Percentiles rank a stretch among this genome's conserved stretches.
phyloP scores from a whole-genome alignment of 169 alveolate species.

The Plasmodium gonderi region DNA sequence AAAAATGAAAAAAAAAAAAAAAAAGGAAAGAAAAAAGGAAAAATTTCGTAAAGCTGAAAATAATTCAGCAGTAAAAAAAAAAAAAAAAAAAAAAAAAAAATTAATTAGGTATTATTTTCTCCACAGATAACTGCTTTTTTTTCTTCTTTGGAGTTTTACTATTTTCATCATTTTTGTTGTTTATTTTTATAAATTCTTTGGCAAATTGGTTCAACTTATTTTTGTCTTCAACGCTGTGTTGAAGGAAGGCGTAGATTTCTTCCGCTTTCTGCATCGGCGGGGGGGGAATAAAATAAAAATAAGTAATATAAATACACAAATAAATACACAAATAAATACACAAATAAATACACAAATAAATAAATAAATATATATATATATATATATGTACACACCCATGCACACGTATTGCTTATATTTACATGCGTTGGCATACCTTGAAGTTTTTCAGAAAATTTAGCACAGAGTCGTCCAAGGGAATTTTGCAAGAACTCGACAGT shows the following conservation, averaged over 20 bases:
- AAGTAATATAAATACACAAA: neutral
- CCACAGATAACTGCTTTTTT: neutral
- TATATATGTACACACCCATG: neutral
- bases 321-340: neutral
- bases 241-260: constrained; percentile 66
- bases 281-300: neutral
- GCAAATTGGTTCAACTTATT: constrained; percentile 51
- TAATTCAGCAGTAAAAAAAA: neutral
- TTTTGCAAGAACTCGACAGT: constrained; percentile 42
- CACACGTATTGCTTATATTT: neutral
- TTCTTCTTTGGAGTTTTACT: constrained; percentile 20
- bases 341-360: neutral
- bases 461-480: constrained; percentile 65
- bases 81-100: neutral
- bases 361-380: neutral
- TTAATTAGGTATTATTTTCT: neutral
- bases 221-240: constrained; percentile 68
- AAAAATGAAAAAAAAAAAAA: neutral
- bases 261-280: constrained; percentile 31
- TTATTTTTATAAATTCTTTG: constrained; percentile 68
- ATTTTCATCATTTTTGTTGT: constrained; percentile 23
- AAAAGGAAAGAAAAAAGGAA: neutral
- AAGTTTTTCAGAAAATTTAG: constrained; percentile 56
- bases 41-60: neutral
- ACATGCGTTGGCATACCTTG: constrained; percentile 10